A percentile compares a stretch with the other conserved stretches of the same genome.
Conservation (phyloP, 2,329 filamentous ascomycete genomes). For the Rutstroemia sp. region DNA sequence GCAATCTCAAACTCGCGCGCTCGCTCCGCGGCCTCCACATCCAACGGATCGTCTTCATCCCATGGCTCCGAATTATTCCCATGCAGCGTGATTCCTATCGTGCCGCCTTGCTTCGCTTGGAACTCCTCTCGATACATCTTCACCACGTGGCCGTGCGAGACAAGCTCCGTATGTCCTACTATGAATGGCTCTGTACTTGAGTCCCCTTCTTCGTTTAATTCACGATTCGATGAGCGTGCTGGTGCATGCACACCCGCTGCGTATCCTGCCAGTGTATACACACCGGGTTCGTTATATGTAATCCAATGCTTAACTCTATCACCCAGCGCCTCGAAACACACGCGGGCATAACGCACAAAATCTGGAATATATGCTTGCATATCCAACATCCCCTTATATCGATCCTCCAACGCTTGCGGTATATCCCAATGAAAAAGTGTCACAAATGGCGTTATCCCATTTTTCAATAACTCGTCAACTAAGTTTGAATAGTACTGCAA, state of each 20-base stretch:
- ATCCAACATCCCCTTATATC: constrained; percentile 74
- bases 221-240: constrained; percentile 68
- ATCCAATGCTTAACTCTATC: constrained; percentile 79
- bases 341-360: constrained; percentile 68
- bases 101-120: constrained; percentile 60
- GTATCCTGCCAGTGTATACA: constrained; percentile 73
- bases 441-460: constrained; percentile 70
- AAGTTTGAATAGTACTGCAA: constrained; percentile 70
- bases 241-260: constrained; percentile 70
- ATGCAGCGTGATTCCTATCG: constrained; percentile 81
- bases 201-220: constrained; percentile 61
- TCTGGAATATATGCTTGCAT: constrained; percentile 74
- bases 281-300: constrained; percentile 85
- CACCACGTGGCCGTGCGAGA: constrained; percentile 74
- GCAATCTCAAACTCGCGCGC: constrained; percentile 80
- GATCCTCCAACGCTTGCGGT: constrained; percentile 68
- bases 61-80: constrained; percentile 60
- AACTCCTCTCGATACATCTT: constrained; percentile 76
- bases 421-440: constrained; percentile 85
- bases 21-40: constrained; percentile 66
- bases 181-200: constrained; percentile 71
- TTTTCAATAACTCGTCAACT: constrained; percentile 66
- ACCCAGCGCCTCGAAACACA: constrained; percentile 62
- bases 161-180: constrained; percentile 69
- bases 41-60: constrained; percentile 65